A percentile compares a stretch with the other conserved stretches of the same genome.
Conservation (phyloP, 139 green algal genomes). For the Desmodesmus armatus region DNA sequence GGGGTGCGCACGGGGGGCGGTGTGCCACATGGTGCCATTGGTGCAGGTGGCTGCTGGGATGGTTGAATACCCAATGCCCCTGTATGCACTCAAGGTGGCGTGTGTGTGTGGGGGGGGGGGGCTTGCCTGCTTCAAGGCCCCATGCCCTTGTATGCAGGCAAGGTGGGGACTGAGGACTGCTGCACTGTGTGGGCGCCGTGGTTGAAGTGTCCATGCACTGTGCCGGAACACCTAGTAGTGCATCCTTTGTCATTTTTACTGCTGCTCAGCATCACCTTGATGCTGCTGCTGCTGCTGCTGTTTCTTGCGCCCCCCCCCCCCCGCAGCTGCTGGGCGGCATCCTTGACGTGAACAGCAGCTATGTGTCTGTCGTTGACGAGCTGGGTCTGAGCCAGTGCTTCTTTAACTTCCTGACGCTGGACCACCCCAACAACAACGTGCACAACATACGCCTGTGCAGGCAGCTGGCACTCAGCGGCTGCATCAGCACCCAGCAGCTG, state of each 20-base stretch:
- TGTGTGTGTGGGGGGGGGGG: no score
- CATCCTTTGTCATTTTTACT: no score
- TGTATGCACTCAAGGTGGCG: no score
- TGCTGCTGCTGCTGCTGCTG: no score
- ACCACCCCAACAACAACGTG: constrained; percentile 95
- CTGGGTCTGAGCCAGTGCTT: constrained; percentile 75
- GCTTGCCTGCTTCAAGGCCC: no score
- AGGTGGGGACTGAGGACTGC: no score
- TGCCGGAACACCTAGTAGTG: no score
- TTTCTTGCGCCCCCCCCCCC: no score
- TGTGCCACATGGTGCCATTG: background rate
- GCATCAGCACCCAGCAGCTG: constrained; percentile 49
- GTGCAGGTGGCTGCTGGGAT: background rate
- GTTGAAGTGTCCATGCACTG: no score
- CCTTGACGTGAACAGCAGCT: constrained; percentile 64
- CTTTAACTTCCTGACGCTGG: constrained; percentile 89
- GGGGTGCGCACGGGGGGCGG: background rate
- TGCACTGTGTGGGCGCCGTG: no score
- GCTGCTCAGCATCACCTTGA: no score
- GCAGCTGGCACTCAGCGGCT: constrained; percentile 65
- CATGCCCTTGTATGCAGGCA: no score
- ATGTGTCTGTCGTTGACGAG: constrained; percentile 59
- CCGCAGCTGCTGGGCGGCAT: constrained; percentile 67
- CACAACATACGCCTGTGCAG: constrained; percentile 93
- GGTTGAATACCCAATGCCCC: background rate